These are phyloP conservation scores for Xylogone sp. DNA, from an alignment of 2,329 filamentous ascomycete species.

Conservation along the genomic window DNA sequence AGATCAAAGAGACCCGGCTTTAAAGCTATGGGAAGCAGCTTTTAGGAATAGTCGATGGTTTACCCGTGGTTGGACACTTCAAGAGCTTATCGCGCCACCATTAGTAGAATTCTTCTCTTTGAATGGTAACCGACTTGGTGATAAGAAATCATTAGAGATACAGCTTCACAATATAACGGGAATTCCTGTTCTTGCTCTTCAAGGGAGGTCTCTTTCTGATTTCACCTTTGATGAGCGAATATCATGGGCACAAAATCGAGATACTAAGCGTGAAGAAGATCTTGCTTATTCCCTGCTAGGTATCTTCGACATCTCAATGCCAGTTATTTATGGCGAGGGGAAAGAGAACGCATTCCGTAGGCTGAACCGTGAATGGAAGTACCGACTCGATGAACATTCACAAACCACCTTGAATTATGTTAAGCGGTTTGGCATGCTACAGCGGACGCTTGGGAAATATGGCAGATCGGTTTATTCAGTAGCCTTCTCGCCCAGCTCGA, in stretches of 20 bases:
- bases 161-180: slow-evolving; percentile 26
- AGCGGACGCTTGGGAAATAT: slow-evolving; percentile 1
- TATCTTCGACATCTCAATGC: slow-evolving; percentile 39
- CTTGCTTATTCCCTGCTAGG: slow-evolving; percentile 40
- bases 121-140: slow-evolving; percentile 6
- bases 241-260: slow-evolving; percentile 35
- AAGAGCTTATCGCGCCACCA: slow-evolving; percentile 3
- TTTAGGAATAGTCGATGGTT: slow-evolving; percentile 10
- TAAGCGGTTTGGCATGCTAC: slow-evolving; percentile 4
- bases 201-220: slow-evolving; percentile 11
- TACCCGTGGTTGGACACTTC: slow-evolving; percentile 6
- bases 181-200: slow-evolving; percentile 18
- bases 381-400: slow-evolving; percentile 9
- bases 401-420: slow-evolving; percentile 6
- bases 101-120: slow-evolving; percentile 10
- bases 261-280: slow-evolving; percentile 34
- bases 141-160: slow-evolving; percentile 12
- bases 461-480: slow-evolving; percentile 3
- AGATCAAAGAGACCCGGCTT: slow-evolving; percentile 6
- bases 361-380: slow-evolving; percentile 9
- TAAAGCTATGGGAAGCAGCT: slow-evolving; percentile 8
- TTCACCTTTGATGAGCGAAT: slow-evolving; percentile 17
- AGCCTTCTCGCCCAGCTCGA: slow-evolving; percentile 1
- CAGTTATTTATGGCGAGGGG: slow-evolving; percentile 36
- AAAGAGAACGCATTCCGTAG: slow-evolving; percentile 23